These are phyloP conservation scores for Saturnispora besseyi DNA, from an alignment of 805 yeast genomes.

Conservation along the genomic window DNA sequence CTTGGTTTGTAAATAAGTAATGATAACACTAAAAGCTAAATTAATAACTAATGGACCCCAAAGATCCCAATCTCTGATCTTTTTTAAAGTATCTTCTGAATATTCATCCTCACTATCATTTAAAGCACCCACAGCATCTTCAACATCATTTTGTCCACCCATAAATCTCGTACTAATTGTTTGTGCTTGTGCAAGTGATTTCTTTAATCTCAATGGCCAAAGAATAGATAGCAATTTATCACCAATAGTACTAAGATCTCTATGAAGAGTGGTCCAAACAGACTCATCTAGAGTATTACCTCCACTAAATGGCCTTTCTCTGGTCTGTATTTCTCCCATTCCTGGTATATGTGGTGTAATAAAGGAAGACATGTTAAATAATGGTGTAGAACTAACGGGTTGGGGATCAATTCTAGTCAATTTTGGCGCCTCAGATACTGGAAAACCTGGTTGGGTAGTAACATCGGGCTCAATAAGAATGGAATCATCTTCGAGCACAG, in stretches of 20 bases:
- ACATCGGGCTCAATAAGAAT: slow-evolving; percentile 29
- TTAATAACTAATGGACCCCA: slow-evolving; percentile 55
- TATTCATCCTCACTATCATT: slow-evolving; percentile 23
- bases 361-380: slow-evolving; percentile 26
- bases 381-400: slow-evolving; percentile 7
- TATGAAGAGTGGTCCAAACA: slow-evolving; percentile 36
- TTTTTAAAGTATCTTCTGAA: slow-evolving; percentile 26
- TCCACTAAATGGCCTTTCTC: slow-evolving; percentile 45
- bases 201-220: slow-evolving; percentile 30
- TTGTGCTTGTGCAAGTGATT: slow-evolving; percentile 21
- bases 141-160: slow-evolving; percentile 13
- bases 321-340: slow-evolving; percentile 22
- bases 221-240: slow-evolving; percentile 28
- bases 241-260: slow-evolving; percentile 29
- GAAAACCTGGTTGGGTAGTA: slow-evolving; percentile 3
- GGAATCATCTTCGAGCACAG: slow-evolving; percentile 22
- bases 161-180: slow-evolving; percentile 15
- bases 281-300: slow-evolving; percentile 55
- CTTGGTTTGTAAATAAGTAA: slow-evolving; percentile 36
- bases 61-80: slow-evolving; percentile 48
- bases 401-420: slow-evolving; percentile 3
- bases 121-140: slow-evolving; percentile 17
- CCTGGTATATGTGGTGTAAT: slow-evolving; percentile 26
- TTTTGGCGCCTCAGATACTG: background rate
- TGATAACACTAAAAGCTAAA: slow-evolving; percentile 37